A percentile compares a stretch with the other conserved stretches of the same genome.
These are phyloP conservation scores for Rhazya stricta DNA, from an alignment of 257 asterid genomes.

Conservation along the genomic window DNA sequence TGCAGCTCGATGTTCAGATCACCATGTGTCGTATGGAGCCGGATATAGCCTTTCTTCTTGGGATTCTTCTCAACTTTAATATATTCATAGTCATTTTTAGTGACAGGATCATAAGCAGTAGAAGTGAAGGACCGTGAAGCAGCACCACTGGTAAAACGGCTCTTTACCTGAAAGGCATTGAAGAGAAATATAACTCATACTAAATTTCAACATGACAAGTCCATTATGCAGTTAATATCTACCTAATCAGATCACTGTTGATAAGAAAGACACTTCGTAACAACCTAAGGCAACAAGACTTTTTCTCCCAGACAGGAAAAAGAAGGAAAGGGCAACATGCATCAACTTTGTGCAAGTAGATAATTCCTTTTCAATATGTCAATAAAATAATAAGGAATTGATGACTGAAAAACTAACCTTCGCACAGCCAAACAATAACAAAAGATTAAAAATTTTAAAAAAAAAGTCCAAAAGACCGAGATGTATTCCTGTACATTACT, in stretches of 20 bases:
- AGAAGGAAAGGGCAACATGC: not conserved
- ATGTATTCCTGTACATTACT: constrained; percentile 24
- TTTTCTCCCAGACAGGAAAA: not conserved
- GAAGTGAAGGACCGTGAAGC: constrained; percentile 98
- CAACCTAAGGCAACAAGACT: not conserved
- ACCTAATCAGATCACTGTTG: not conserved
- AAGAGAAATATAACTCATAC: constrained; percentile 21
- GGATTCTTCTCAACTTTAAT: constrained; percentile 97
- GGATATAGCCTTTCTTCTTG: constrained; percentile 76
- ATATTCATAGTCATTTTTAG: constrained; percentile 78
- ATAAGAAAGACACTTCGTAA: not conserved
- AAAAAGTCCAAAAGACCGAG: not conserved
- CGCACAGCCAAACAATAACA: not conserved
- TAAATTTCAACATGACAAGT: constrained; percentile 3
- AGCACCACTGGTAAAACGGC: constrained; percentile 91
- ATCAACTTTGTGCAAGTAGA: not conserved
- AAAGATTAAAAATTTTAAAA: no score
- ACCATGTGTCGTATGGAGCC: constrained; percentile 90
- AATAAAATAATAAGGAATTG: not conserved
- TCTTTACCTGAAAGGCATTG: constrained; percentile 59
- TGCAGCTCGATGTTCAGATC: constrained; percentile 96
- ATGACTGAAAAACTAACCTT: not conserved
- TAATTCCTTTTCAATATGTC: not conserved
- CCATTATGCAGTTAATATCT: not conserved
- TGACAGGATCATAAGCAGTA: constrained; percentile 86